Conservation (phyloP, 2,329 filamentous ascomycete species). For the Rutstroemia sp. region DNA sequence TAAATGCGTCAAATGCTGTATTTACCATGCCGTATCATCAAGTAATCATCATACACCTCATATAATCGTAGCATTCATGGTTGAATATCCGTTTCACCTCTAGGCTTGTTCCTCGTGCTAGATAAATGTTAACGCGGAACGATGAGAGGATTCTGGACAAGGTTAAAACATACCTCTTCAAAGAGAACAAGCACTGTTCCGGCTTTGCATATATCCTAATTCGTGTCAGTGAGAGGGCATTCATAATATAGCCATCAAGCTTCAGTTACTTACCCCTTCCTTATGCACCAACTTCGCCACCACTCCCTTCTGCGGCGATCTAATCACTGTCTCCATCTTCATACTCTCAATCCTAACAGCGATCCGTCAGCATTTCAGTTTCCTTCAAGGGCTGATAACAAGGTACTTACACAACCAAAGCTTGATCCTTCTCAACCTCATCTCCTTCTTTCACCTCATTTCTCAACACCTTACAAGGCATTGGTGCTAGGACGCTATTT, state of each 20-base stretch:
- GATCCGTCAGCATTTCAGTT: constrained; percentile 21
- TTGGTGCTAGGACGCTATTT: constrained; percentile 83
- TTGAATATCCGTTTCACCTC: neutral
- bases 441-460: constrained; percentile 84
- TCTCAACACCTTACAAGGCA: constrained; percentile 93
- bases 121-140: neutral
- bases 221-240: neutral
- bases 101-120: neutral
- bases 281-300: constrained; percentile 68
- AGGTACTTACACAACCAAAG: constrained; percentile 68
- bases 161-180: constrained; percentile 37
- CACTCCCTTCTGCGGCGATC: constrained; percentile 64
- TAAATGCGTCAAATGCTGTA: constrained; percentile 27
- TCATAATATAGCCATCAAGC: constrained; percentile 7
- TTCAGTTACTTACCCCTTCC: constrained; percentile 54
- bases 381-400: no score
- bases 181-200: constrained; percentile 70
- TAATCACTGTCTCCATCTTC: constrained; percentile 85
- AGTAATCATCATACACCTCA: neutral
- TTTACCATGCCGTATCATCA: constrained; percentile 29
- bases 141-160: no score
- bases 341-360: constrained; percentile 65
- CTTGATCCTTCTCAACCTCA: constrained; percentile 73
- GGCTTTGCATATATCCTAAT: constrained; percentile 68
- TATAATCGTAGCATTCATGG: neutral